phyloP scores from a whole-genome alignment of 805 yeast genomes.

The Schwanniomyces polymorphus region DNA sequence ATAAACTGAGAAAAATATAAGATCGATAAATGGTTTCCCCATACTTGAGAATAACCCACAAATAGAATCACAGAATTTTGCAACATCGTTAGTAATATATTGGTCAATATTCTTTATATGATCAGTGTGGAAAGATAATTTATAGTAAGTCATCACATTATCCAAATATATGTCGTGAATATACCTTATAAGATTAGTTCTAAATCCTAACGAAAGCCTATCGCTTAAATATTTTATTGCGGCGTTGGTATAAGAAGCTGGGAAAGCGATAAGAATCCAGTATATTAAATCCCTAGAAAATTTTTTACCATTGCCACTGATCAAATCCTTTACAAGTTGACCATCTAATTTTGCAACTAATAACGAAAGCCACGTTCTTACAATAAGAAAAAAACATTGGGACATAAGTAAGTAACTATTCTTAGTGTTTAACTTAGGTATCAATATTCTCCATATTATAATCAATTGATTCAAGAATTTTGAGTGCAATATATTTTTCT shows the following conservation, averaged over 20 bases:
- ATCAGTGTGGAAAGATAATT: constrained; percentile 60
- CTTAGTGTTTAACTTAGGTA: constrained; percentile 71
- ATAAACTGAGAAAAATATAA: constrained; percentile 80
- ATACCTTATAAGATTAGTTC: constrained; percentile 81
- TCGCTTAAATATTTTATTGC: constrained; percentile 81
- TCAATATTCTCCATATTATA: constrained; percentile 76
- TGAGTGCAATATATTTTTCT: constrained; percentile 46
- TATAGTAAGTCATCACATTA: constrained; percentile 77
- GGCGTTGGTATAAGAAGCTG: constrained; percentile 90
- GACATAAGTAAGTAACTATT: constrained; percentile 65
- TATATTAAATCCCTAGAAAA: constrained; percentile 75
- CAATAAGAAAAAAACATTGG: constrained; percentile 71
- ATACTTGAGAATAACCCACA: constrained; percentile 82
- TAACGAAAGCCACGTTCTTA: constrained; percentile 85
- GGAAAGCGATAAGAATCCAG: constrained; percentile 90
- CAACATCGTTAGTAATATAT: constrained; percentile 82
- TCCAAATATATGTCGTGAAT: constrained; percentile 89
- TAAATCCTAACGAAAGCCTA: constrained; percentile 75
- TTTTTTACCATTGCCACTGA: constrained; percentile 73
- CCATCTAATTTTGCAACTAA: constrained; percentile 90
- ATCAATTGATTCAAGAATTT: constrained; percentile 69
- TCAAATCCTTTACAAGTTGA: constrained; percentile 84
- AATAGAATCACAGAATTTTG: constrained; percentile 76
- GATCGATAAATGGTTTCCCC: constrained; percentile 89
- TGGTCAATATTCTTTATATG: constrained; percentile 72